phyloP scores from a whole-genome alignment of 2,329 filamentous ascomycete species.

The Aspergillus tubingensis region DNA sequence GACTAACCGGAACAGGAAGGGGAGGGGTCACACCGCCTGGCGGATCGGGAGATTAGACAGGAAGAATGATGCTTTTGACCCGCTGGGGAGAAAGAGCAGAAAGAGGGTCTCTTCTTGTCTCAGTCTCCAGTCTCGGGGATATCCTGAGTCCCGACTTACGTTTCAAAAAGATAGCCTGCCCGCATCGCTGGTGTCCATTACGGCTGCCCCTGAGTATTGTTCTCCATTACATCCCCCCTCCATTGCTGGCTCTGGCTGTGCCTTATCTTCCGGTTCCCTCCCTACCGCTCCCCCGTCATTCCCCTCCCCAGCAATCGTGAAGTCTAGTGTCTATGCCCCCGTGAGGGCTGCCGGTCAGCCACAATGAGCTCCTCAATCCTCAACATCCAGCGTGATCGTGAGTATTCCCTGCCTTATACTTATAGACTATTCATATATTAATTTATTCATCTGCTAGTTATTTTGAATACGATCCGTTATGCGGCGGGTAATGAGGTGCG shows the following conservation, averaged over 20 bases:
- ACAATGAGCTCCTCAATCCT: constrained; percentile 84
- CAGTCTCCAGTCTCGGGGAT: not conserved
- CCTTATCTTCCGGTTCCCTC: not conserved
- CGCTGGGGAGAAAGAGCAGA: not conserved
- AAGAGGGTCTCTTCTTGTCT: not conserved
- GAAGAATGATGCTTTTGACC: not conserved
- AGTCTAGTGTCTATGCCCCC: constrained; percentile 21
- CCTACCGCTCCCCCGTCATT: constrained; percentile 8
- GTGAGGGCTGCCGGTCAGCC: constrained; percentile 42
- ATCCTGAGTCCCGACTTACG: constrained; percentile 18
- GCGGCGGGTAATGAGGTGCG: constrained; percentile 79
- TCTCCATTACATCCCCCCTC: not conserved
- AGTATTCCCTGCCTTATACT: constrained; percentile 28
- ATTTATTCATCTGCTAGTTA: constrained; percentile 52
- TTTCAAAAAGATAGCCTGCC: constrained; percentile 25
- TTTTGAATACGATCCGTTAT: constrained; percentile 71
- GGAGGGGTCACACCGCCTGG: not conserved
- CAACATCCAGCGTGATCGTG: constrained; percentile 78
- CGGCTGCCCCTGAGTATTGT: constrained; percentile 6
- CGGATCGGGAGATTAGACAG: not conserved
- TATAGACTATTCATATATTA: not conserved
- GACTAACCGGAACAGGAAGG: not conserved
- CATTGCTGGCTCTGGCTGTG: not conserved
- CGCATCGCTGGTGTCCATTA: not conserved
- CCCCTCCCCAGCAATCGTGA: constrained; percentile 10